Base-by-base conservation (phyloP, 495 filamentous ascomycete genomes). In the Aspergillus leporis region DNA sequence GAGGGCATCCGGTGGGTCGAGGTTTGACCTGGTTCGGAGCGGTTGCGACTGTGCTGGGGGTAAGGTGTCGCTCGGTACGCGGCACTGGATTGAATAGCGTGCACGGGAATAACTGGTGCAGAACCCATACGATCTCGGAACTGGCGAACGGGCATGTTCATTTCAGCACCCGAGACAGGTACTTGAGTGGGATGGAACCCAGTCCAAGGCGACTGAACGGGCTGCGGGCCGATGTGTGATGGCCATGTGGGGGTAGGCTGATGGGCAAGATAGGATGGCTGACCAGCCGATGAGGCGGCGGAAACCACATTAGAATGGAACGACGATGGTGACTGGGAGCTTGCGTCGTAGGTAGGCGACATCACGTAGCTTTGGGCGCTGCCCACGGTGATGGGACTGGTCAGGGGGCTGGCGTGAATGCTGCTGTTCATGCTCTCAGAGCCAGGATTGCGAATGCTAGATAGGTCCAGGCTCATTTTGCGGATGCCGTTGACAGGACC, bases 381-480 rank as follows among this genome's bases (percentile, higher is more conserved):
- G 19, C 43, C 48, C 10, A 61, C 55, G 19, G 56, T 34, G 51
- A 71, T 58, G 6, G 73, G 71, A 45, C 72, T 74, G 50, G 64
- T 62, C 56, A 72, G 41, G 0, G 72, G 65, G 40, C 36, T 49
- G 8, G 67, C 51, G 12, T 66, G 56, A 64, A 69, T 66, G 51
- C 41, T 48, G 14, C 68, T 53, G 16, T 66, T 55, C 67, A 70
- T 67, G 53, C 63, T 63, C 34, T 70, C 69, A 0, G 69, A 59
- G 34, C 73, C 64, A 2, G 74, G 65, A 10, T 70, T 66, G 19
- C 71, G 72, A 18, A 76, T 45, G 38, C 68, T 63, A 5, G 72
- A 71, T 13, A 78, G 59, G 38, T 78, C 75, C 41, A 78, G 59
- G 55, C 73, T 77, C 74, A 78, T 74, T 59, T 77, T 78, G 47